phyloP scores from a whole-genome alignment of 1,284 basidiomycete genomes.

The Flammula alnicola region DNA sequence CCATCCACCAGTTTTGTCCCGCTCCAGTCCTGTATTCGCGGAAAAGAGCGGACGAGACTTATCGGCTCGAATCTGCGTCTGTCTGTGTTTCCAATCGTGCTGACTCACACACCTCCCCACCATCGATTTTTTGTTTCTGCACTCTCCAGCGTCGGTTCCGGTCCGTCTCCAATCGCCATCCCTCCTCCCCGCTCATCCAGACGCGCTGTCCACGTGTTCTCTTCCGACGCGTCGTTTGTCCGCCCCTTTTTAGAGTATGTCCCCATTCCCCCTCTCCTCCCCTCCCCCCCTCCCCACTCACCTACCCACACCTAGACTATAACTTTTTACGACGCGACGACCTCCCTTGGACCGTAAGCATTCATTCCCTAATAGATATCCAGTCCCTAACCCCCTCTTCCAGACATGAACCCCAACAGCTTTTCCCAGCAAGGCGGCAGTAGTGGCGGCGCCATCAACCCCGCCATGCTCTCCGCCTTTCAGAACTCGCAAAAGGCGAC shows the following conservation, averaged over 20 bases:
- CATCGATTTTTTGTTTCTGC: neutral
- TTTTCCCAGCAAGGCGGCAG: constrained; percentile 16
- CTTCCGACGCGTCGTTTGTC: neutral
- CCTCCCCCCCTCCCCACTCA: neutral
- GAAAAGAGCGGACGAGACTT: no score
- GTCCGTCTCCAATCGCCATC: neutral
- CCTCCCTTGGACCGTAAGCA: no score
- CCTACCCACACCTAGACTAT: no score
- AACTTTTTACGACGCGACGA: no score
- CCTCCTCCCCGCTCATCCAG: neutral
- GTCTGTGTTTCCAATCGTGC: neutral
- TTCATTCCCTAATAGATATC: neutral
- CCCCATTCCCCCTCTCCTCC: neutral
- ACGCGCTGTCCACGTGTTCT: neutral
- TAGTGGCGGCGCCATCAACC: constrained; percentile 29
- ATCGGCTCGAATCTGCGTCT: neutral
- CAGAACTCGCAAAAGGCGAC: constrained; percentile 24
- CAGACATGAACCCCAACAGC: constrained; percentile 20
- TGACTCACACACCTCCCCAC: neutral
- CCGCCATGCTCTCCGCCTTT: constrained; percentile 40
- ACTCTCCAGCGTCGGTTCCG: constrained; percentile 1
- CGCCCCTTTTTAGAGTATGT: no score
- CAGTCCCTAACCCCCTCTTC: neutral
- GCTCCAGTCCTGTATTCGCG: no score
- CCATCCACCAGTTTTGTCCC: no score